Percentiles rank a stretch among this genome's conserved stretches.
Evolutionary conservation across 345 rosid genomes (phyloP).

Genomic region (Stellera chamaejasme): DNA sequence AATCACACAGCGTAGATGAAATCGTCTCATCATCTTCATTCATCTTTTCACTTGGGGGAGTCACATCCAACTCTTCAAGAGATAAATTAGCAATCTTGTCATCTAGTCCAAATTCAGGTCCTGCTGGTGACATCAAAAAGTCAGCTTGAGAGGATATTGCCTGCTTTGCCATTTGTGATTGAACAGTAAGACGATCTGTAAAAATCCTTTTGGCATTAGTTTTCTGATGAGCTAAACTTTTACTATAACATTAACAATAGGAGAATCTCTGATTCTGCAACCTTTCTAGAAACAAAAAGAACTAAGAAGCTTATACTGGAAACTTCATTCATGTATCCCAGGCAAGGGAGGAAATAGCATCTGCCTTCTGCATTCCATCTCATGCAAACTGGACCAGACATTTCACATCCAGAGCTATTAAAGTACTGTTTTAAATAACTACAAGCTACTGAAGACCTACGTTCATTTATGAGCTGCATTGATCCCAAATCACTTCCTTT

Average conservation of each 20-base stretch:
- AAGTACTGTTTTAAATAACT: background rate
- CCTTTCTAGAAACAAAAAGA: too few species aligned
- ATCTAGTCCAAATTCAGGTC: constrained; percentile 25
- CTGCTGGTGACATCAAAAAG: constrained; percentile 19
- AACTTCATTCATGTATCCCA: background rate
- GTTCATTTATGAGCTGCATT: constrained; percentile 11
- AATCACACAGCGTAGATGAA: constrained; percentile 38
- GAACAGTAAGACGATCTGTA: background rate
- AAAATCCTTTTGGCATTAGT: too few species aligned
- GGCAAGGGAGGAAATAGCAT: too few species aligned
- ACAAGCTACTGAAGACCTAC: constrained; percentile 5
- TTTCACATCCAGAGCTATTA: constrained; percentile 6
- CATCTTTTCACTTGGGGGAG: constrained; percentile 23
- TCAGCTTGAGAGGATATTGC: constrained; percentile 12
- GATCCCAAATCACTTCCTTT: constrained; percentile 16
- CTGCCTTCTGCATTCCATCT: background rate
- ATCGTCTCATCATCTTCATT: constrained; percentile 44
- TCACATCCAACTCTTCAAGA: constrained; percentile 23
- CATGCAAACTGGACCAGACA: constrained; percentile 8
- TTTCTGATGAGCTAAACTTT: too few species aligned
- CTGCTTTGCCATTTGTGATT: constrained; percentile 14
- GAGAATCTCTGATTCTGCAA: too few species aligned
- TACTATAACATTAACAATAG: too few species aligned
- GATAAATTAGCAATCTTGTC: constrained; percentile 31
- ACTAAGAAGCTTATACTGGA: too few species aligned